These are phyloP conservation scores for Trametes punicea DNA, from an alignment of 768 basidiomycete species.

Conservation along the genomic window DNA sequence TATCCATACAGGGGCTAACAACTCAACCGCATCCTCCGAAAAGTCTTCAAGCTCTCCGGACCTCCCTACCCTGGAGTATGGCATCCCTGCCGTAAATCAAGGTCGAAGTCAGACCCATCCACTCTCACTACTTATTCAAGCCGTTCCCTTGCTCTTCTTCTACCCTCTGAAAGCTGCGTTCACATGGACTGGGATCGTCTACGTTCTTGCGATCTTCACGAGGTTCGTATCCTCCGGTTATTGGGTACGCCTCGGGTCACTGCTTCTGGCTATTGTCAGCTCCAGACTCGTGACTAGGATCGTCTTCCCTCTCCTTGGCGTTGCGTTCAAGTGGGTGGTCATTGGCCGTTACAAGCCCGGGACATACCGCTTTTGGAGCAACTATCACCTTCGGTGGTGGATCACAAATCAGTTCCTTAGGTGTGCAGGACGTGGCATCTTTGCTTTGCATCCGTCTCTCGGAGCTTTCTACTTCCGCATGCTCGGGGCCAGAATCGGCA, in stretches of 20 bases:
- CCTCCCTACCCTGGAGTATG: conserved; percentile 15
- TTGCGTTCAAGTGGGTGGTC: conserved; percentile 46
- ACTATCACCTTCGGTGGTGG: conserved; percentile 45
- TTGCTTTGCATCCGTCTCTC: conserved; percentile 37
- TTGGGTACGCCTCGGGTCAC: conserved; percentile 35
- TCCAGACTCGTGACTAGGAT: conserved; percentile 36
- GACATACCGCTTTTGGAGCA: conserved; percentile 29
- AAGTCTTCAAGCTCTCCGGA: conserved; percentile 9
- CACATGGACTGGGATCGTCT: conserved; percentile 40
- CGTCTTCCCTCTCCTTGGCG: conserved; percentile 38
- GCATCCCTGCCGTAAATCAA: neutral
- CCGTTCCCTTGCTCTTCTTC: conserved; percentile 42
- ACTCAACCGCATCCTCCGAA: conserved; percentile 3
- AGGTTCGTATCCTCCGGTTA: conserved; percentile 29
- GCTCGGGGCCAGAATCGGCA: conserved; percentile 44
- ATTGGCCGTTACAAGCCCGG: conserved; percentile 40
- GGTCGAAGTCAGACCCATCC: conserved; percentile 30
- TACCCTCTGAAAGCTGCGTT: conserved; percentile 44
- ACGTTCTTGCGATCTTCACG: conserved; percentile 36
- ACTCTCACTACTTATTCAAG: conserved; percentile 39
- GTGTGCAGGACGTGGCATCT: conserved; percentile 42
- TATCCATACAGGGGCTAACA: conserved; percentile 8
- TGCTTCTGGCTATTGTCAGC: conserved; percentile 34
- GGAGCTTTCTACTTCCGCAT: conserved; percentile 42
- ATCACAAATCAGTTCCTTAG: conserved; percentile 40